Evolutionary conservation across 139 green algal species (phyloP).

Genomic region (Gonium pectorale): DNA sequence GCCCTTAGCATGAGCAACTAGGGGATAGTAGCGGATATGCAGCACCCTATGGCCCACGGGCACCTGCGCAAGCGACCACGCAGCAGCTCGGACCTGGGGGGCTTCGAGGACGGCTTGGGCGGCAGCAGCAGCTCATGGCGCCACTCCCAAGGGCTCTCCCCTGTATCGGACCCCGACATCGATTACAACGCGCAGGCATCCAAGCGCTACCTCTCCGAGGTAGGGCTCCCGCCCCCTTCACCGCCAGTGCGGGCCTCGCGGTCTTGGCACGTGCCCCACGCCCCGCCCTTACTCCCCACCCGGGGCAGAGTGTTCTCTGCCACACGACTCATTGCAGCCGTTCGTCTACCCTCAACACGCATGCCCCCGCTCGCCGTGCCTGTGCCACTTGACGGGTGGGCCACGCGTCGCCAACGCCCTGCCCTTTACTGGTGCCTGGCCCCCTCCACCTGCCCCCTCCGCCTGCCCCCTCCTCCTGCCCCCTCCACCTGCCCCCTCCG

Average conservation of each 20-base stretch:
- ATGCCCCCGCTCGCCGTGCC: not conserved
- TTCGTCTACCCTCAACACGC: not conserved
- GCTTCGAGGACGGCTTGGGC: not conserved
- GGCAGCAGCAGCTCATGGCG: not conserved
- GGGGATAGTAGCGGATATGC: not conserved
- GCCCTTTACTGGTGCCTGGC: too few relatives aligned
- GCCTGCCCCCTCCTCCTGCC: not conserved
- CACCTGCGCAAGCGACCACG: conserved; percentile 1
- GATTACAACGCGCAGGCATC: not conserved
- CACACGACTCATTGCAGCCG: not conserved
- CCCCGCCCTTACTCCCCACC: too few relatives aligned
- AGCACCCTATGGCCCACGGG: not conserved
- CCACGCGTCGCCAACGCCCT: too few relatives aligned
- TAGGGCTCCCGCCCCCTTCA: too few relatives aligned
- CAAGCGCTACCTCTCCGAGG: conserved; percentile 27
- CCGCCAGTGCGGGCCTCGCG: too few relatives aligned
- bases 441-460: too few relatives aligned
- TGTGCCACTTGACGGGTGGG: not conserved
- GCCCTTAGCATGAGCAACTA: not conserved
- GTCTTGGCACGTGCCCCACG: too few relatives aligned
- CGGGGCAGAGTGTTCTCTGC: too few relatives aligned
- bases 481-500: not conserved
- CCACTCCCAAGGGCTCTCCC: not conserved
- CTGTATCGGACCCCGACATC: conserved; percentile 30
- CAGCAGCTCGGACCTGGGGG: not conserved